Evolutionary conservation across 148 eudicot species (phyloP).

Genomic region (Vaccinium myrtillus): DNA sequence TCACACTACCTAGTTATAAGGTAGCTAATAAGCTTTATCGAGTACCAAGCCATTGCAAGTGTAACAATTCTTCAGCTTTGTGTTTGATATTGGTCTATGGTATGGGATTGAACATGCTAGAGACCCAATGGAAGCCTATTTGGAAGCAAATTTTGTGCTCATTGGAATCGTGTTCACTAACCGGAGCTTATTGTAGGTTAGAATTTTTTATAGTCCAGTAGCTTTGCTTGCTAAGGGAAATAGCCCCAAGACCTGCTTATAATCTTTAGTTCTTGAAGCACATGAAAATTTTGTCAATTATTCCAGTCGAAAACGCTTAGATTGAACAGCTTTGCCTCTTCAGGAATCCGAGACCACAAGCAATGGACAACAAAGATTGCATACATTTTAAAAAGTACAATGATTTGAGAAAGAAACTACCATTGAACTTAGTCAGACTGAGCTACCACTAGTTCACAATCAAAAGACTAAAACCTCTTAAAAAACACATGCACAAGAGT

Average conservation of each 20-base stretch:
- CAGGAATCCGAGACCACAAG: not conserved
- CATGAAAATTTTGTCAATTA: not conserved
- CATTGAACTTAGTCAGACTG: slow-evolving; percentile 12
- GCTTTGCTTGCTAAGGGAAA: too few relatives aligned
- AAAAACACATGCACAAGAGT: slow-evolving; percentile 10
- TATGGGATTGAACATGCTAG: too few relatives aligned
- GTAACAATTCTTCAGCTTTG: too few relatives aligned
- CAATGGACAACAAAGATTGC: not conserved
- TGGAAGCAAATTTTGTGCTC: too few relatives aligned
- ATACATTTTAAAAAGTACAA: not conserved
- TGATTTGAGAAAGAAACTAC: not conserved
- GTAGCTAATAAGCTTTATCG: too few relatives aligned
- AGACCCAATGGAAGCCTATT: too few relatives aligned
- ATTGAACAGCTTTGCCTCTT: not conserved
- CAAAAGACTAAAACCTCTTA: not conserved
- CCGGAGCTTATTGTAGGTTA: too few relatives aligned
- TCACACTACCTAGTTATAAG: not conserved
- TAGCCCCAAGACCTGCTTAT: not conserved
- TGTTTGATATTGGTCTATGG: too few relatives aligned
- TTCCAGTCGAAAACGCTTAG: not conserved
- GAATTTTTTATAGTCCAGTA: too few relatives aligned
- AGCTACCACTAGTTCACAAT: slow-evolving; percentile 7
- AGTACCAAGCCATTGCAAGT: too few relatives aligned
- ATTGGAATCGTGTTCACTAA: too few relatives aligned
- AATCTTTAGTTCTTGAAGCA: not conserved